Base-by-base conservation (phyloP, 352 stramenopile species). In the Elongisporangium anandrum region DNA sequence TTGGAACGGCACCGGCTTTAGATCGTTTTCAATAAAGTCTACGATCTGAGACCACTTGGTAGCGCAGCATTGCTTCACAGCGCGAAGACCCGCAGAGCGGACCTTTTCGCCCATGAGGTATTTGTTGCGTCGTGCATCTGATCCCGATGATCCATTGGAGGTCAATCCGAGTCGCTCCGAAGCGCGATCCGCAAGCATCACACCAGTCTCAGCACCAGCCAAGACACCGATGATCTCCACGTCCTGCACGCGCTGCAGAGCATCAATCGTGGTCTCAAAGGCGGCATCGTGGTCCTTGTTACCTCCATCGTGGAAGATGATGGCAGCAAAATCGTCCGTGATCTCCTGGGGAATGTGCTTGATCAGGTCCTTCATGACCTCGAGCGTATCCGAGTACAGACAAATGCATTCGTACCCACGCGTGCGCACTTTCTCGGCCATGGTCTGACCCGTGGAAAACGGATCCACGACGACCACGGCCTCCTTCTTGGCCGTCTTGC, bases 381-480 rank as follows among this genome's bases (percentile, higher is more conserved):
- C 62, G 3, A 94, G 73, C 54, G 84, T 92, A 64, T 94, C 84
- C 48, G 79, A 90, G 65, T 90, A 90, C 41, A 92, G 69, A 60
- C 78, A 87, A 60, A 94, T 63, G 66, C 72, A 85, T 1, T 74
- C 81, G 66, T 95, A 98, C 24, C 94, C 95, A 48, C 89, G 85
- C 54, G 79, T 85, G 51, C 88, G 59, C 1, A 95, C 88, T 60
- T 95, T 87, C 59, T 97, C 75, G 1, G 90, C 94, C 22, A 99
- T 69, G 50, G 97, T 85, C 68, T 90, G 95, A 60, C 95, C 96
- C 51, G 95, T 98, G 0, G 90, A 97, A 72, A 98, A 98, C 6
- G 96, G 94, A 65, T 98, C 94, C 10, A 99, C 88, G 34, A 98
- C 75, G n/a, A 98, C 90, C 13, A 98, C 80, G 9, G 87, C 85